Base-by-base conservation (phyloP, 805 yeast species). In the Wickerhamiella australiensis region DNA sequence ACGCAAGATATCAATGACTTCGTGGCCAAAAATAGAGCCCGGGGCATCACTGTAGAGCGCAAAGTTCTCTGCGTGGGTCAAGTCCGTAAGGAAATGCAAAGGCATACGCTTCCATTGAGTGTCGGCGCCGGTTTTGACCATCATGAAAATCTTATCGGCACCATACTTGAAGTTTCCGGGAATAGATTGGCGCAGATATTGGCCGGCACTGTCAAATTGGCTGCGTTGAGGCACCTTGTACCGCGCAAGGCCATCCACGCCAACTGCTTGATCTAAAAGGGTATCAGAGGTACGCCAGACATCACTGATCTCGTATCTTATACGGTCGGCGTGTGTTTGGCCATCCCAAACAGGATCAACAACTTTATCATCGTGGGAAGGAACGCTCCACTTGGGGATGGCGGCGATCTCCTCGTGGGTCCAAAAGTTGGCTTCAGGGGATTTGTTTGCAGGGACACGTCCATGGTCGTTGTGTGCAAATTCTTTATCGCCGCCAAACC, bases 71-170 rank as follows among this genome's bases (percentile, higher is more conserved):
- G 65, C 56, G 18, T 62, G 56, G 15, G 65, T 62, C 20, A 66
- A 53, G 1, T 69, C 65, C 7, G 70, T 65, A 20, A 54, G 50
- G n/a, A 66, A 38, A 49, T 68, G 71, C 15, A 64, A 52, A 5
- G 71, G 71, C 44, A 68, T 46, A 18, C 69, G 61, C 18, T 62
- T 53, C 69, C 68, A 67, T 52, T 62, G 54, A 2, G 60, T 64
- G 3, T 64, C 59, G 13, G 64, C 62, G n/a, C 70, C 68, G 1
- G 69, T 65, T 46, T 67, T 66, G 41, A 68, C 54, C 66, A 68
- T 60, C n/a, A 62, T 51, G 47, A 62, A 65, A 3, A 63, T 52
- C 5, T 55, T 50, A 22, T 59, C 54, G 3, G 49, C 37, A 18
- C 49, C 49, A 23, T 37, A 29, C 13, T 29, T n/a, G 37, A 46